Conservation (phyloP, 345 rosid genomes). For the Erodium maritimum region DNA sequence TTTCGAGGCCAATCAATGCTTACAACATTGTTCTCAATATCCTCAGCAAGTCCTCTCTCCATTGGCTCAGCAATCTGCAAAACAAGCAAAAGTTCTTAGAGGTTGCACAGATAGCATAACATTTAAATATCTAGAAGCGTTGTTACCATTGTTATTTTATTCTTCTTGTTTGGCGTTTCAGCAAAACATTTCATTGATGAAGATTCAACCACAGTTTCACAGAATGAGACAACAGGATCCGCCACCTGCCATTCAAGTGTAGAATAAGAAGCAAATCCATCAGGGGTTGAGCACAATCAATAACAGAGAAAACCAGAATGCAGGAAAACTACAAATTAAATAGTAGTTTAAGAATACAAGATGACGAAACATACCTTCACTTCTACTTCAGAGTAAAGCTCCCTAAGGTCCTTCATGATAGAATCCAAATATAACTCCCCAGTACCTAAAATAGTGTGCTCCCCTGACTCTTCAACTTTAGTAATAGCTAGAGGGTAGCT, state of each 20-base stretch:
- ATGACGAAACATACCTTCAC: conserved; percentile 53
- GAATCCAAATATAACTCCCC: conserved; percentile 95
- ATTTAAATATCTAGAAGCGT: background rate
- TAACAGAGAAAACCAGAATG: too few species aligned
- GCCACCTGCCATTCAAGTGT: conserved; percentile 55
- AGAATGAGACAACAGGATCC: conserved; percentile 95
- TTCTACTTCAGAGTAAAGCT: conserved; percentile 97
- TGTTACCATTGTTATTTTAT: too few species aligned
- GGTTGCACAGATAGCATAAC: background rate
- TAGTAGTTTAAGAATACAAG: background rate
- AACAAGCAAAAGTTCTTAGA: conserved; percentile 1
- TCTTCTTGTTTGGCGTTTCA: too few species aligned
- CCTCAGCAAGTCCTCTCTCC: conserved; percentile 94
- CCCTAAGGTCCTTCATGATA: conserved; percentile 96
- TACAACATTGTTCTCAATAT: conserved; percentile 82
- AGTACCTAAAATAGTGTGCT: conserved; percentile 92
- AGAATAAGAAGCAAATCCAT: conserved; percentile 9
- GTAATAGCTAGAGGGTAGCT: conserved; percentile 98
- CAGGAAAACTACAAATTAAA: background rate
- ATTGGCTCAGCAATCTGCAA: conserved; percentile 89
- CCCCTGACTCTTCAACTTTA: conserved; percentile 96
- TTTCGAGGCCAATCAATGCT: conserved; percentile 83
- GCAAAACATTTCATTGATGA: conserved; percentile 98
- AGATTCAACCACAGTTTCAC: conserved; percentile 97
- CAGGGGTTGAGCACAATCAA: conserved; percentile 1